These are phyloP conservation scores for Sporothrix sp. DNA, from an alignment of 2,329 filamentous ascomycete genomes.

Conservation along the genomic window DNA sequence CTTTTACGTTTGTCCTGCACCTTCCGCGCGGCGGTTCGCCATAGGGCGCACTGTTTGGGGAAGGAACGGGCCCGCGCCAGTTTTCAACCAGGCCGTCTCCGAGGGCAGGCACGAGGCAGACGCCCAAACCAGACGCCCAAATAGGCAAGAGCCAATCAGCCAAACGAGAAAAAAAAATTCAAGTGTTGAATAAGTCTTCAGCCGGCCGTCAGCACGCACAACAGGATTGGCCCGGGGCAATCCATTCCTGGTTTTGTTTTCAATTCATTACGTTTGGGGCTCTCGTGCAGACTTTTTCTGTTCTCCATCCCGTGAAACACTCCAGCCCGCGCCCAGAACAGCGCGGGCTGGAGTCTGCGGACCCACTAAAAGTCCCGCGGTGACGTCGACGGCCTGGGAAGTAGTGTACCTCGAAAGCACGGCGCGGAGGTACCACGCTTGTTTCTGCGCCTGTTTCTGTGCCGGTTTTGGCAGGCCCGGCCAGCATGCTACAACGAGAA, in stretches of 20 bases:
- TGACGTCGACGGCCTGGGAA: not conserved
- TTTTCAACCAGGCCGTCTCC: constrained; percentile 5
- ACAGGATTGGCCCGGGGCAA: too few species aligned
- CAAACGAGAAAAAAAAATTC: not conserved
- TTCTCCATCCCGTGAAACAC: too few species aligned
- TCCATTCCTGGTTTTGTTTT: too few species aligned
- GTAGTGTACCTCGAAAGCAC: not conserved
- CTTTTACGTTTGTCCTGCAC: not conserved
- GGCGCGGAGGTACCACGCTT: not conserved
- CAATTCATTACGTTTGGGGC: not conserved
- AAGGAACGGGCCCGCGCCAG: not conserved
- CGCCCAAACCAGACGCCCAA: not conserved
- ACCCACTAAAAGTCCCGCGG: not conserved
- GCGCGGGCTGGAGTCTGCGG: too few species aligned
- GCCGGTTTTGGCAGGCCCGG: too few species aligned
- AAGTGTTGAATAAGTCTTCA: too few species aligned
- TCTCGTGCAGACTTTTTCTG: not conserved
- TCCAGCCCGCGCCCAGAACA: too few species aligned
- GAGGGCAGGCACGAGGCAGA: not conserved
- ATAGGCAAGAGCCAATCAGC: not conserved
- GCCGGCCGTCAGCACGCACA: too few species aligned
- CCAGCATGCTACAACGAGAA: too few species aligned
- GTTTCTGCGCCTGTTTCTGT: too few species aligned
- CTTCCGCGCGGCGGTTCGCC: not conserved
- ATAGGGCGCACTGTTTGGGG: not conserved